Evolutionary conservation across 148 eudicot genomes (phyloP), one percentile per base, ranked within the genome.

Genomic region (Vaccinium macrocarpon): DNA sequence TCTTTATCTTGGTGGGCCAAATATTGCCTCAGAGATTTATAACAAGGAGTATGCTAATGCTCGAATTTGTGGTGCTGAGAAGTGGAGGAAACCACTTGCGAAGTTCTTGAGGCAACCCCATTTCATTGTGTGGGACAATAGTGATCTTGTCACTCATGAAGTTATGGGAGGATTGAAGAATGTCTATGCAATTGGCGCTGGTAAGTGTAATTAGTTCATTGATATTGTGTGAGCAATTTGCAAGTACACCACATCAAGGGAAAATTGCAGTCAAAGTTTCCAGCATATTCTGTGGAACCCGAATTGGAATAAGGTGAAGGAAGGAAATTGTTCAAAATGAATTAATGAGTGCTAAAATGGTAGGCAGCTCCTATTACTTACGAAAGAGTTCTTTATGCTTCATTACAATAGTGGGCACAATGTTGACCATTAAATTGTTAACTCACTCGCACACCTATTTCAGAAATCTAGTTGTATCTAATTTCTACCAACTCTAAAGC

Each of bases 101-200:
- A 91, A 88, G 86, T 96, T 96, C 88, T 81, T 96, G 73, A 94
- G 99, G 85, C 99, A 94, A 80, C 95, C 99, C 16, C 95, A 96
- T 88, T 96, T 96, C 86, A 93, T 93, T 51, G 99, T 96, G 53
- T 96, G 99, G 99, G 99, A 96, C 88, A 96, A 96, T 86, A 92
- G 95, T 81, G 99, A 96, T 84, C 98, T 96, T 75, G 92, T 96
- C 86, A 96, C 99, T 84, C 99, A 96, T 87, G 99, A 96, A 91
- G 99, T 96, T 81, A 96, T 96, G 99, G 99, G 99, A 68, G 99
- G 99, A 57, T 87, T 96, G 91, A 96, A 96, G 89, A 96, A 91
- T 81, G 95, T 95, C 50, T 92, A 93, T 79, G 93, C 98, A 78
- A 94, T 94, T 46, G 98, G 98, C 88, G 98, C 97, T 56, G 98